These are phyloP conservation scores for Suillus bovinus DNA, from an alignment of 768 basidiomycete genomes.

Conservation along the genomic window DNA sequence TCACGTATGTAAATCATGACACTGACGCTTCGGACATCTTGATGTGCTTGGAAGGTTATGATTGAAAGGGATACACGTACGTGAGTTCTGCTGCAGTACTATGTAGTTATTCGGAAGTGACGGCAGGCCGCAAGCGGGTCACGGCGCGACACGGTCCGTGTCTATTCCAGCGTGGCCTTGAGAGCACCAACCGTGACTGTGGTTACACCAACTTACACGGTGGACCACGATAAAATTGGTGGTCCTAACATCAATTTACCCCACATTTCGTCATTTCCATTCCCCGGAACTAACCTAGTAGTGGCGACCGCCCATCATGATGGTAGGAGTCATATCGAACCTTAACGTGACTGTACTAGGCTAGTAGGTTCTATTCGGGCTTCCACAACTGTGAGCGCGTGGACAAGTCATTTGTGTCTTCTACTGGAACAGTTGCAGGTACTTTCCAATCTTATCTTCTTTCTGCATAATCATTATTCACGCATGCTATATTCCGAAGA, in stretches of 20 bases:
- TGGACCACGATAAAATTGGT: not conserved
- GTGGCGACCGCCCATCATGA: not conserved
- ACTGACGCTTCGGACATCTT: conserved; percentile 35
- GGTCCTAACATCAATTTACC: not conserved
- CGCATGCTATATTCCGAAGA: conserved; percentile 3
- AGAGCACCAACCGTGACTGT: too few relatives aligned
- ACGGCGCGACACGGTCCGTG: too few relatives aligned
- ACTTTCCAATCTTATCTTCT: not conserved
- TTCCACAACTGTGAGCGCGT: not conserved
- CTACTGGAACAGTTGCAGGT: conserved; percentile 1
- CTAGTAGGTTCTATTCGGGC: conserved; percentile 2
- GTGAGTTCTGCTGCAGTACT: not conserved
- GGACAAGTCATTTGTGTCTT: not conserved
- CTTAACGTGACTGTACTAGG: too few relatives aligned
- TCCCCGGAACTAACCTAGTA: conserved; percentile 4
- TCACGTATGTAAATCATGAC: not conserved
- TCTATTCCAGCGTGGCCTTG: too few relatives aligned
- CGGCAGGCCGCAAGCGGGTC: not conserved
- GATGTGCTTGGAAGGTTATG: conserved; percentile 9
- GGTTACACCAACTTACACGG: too few relatives aligned
- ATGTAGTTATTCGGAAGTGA: too few relatives aligned
- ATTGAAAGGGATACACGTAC: not conserved
- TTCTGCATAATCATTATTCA: not conserved
- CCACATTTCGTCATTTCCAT: not conserved
- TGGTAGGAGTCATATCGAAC: not conserved